Evolutionary conservation across 2,329 filamentous ascomycete species (phyloP).

Genomic region (Aspergillus quadricinctus): DNA sequence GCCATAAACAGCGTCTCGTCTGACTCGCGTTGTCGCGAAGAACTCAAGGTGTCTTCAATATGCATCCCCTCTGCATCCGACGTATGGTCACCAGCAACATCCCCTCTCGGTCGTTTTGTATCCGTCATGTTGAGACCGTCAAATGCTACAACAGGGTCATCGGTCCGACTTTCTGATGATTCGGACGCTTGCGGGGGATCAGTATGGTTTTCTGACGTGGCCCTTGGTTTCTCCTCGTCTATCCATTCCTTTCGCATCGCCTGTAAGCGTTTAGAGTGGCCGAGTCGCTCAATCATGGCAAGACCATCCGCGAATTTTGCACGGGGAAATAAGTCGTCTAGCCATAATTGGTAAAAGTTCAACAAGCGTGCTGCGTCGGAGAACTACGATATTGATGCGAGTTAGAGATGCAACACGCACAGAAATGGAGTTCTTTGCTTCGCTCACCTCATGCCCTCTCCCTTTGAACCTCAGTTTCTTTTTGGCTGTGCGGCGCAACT

Average conservation of each 20-base stretch:
- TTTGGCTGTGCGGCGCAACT: constrained; percentile 66
- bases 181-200: not conserved
- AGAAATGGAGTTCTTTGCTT: not conserved
- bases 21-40: not conserved
- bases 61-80: not conserved
- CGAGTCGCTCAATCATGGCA: constrained; percentile 85
- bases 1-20: constrained; percentile 28
- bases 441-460: constrained; percentile 78
- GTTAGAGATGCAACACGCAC: not conserved
- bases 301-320: constrained; percentile 90
- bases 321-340: constrained; percentile 92
- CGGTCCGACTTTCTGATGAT: constrained; percentile 7
- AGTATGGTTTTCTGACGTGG: constrained; percentile 1
- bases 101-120: not conserved
- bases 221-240: constrained; percentile 55
- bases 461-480: constrained; percentile 75
- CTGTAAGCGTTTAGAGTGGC: constrained; percentile 76
- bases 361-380: constrained; percentile 77
- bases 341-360: constrained; percentile 92
- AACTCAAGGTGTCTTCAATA: not conserved
- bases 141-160: not conserved
- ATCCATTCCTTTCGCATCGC: constrained; percentile 78
- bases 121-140: constrained; percentile 2
- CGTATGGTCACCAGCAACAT: not conserved
- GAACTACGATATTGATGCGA: constrained; percentile 53